These are phyloP conservation scores for Tulasnella sp. DNA, from an alignment of 768 basidiomycete genomes.

Conservation along the genomic window DNA sequence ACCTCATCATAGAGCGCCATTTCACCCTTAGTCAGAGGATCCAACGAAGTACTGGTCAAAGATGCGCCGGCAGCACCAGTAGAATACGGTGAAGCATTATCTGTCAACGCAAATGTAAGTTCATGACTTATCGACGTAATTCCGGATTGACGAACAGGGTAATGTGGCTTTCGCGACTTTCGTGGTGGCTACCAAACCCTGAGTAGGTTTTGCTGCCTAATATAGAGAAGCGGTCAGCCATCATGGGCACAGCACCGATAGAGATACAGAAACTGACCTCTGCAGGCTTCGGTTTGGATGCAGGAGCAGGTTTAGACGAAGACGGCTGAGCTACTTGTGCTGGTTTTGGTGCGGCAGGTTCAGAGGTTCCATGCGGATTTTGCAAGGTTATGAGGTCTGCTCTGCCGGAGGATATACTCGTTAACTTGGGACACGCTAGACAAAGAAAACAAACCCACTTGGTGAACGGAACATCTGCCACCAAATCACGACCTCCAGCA, in stretches of 20 bases:
- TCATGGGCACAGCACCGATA: too few species aligned
- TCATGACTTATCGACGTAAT: not conserved
- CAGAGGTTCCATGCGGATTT: slow-evolving; percentile 59
- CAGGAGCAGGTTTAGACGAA: slow-evolving; percentile 16
- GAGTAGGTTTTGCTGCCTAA: slow-evolving; percentile 25
- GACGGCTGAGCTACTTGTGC: slow-evolving; percentile 31
- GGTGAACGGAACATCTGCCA: slow-evolving; percentile 73
- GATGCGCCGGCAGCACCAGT: slow-evolving; percentile 85
- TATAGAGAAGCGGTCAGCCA: too few species aligned
- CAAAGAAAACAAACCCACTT: slow-evolving; percentile 37
- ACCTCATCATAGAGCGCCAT: slow-evolving; percentile 93
- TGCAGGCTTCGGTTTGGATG: slow-evolving; percentile 22
- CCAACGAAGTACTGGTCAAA: slow-evolving; percentile 82
- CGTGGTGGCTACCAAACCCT: too few species aligned
- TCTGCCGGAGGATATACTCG: slow-evolving; percentile 28
- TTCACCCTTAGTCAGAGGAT: slow-evolving; percentile 55
- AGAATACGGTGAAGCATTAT: slow-evolving; percentile 86
- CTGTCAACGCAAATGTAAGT: slow-evolving; percentile 30
- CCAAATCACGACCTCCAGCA: slow-evolving; percentile 65
- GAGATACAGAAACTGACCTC: too few species aligned
- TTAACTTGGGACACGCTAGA: not conserved
- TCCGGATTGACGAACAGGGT: slow-evolving; percentile 42
- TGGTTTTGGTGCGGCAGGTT: not conserved
- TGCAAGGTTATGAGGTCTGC: slow-evolving; percentile 89
- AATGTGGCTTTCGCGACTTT: slow-evolving; percentile 33